phyloP scores from a whole-genome alignment of 495 filamentous ascomycete species.

The Penicillium soppii region DNA sequence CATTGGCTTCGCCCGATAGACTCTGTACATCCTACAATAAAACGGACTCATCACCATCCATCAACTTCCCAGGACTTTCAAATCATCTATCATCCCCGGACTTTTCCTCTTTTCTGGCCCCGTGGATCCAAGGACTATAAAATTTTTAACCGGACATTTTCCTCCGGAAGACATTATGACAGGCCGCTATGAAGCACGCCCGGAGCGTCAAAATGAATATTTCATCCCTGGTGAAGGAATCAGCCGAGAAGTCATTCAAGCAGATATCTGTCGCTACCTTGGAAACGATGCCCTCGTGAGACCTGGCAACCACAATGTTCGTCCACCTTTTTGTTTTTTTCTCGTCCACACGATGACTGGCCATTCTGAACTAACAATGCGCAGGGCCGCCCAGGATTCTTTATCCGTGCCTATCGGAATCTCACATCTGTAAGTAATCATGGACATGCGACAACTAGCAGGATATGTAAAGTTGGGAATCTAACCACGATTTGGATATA shows the following conservation, averaged over 20 bases:
- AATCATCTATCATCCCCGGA: slow-evolving; percentile 13
- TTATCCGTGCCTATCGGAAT: slow-evolving; percentile 84
- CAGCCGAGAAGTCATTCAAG: slow-evolving; percentile 88
- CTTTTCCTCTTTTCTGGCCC: slow-evolving; percentile 26
- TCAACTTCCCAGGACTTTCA: slow-evolving; percentile 11
- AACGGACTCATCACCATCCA: slow-evolving; percentile 19
- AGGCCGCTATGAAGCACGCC: slow-evolving; percentile 39
- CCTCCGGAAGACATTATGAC: slow-evolving; percentile 41
- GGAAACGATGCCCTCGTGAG: slow-evolving; percentile 88
- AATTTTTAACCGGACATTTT: slow-evolving; percentile 24
- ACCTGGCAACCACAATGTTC: slow-evolving; percentile 79
- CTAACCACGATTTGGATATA: slow-evolving; percentile 31
- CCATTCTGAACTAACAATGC: slow-evolving; percentile 34
- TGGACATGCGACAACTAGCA: neutral
- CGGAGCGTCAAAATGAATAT: slow-evolving; percentile 72
- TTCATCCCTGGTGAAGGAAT: slow-evolving; percentile 89
- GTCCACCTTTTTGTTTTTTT: slow-evolving; percentile 28
- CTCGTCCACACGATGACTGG: slow-evolving; percentile 1
- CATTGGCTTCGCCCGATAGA: slow-evolving; percentile 23
- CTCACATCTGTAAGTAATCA: slow-evolving; percentile 71
- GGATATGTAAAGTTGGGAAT: slow-evolving; percentile 5
- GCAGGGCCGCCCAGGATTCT: slow-evolving; percentile 73
- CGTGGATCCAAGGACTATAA: slow-evolving; percentile 40
- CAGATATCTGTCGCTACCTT: slow-evolving; percentile 92
- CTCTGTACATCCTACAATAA: slow-evolving; percentile 28